phyloP scores from a whole-genome alignment of 345 rosid species.

The Moringa oleifera region DNA sequence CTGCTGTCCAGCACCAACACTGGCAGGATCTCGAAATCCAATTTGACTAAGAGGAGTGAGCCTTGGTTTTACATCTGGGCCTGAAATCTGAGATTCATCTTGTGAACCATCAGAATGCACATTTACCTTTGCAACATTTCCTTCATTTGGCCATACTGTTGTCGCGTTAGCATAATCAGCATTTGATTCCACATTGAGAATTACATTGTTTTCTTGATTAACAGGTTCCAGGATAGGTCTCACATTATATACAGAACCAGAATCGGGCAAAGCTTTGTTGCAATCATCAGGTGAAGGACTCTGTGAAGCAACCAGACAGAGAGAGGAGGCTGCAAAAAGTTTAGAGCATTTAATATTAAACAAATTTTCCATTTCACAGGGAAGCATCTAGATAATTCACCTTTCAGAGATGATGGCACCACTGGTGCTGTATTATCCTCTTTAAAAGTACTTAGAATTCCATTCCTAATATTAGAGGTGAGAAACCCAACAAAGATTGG shows the following conservation, averaged over 20 bases:
- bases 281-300: conserved; percentile 23
- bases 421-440: conserved; percentile 14
- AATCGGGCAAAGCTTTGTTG: conserved; percentile 21
- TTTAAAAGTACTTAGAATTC: conserved; percentile 27
- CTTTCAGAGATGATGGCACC: conserved; percentile 28
- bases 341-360: not conserved
- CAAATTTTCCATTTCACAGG: conserved; percentile 6
- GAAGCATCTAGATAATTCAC: conserved; percentile 24
- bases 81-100: conserved; percentile 86
- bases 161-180: conserved; percentile 16
- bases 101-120: conserved; percentile 26
- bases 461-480: conserved; percentile 5
- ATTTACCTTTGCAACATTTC: conserved; percentile 24
- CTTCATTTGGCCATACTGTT: conserved; percentile 29
- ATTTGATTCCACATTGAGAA: conserved; percentile 24
- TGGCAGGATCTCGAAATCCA: conserved; percentile 95
- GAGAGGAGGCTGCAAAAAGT: conserved; percentile 32
- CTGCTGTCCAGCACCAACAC: conserved; percentile 93
- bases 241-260: conserved; percentile 22
- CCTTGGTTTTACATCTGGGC: conserved; percentile 67
- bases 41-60: conserved; percentile 91
- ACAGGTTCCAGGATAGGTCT: conserved; percentile 26
- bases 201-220: conserved; percentile 23
- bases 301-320: conserved; percentile 24
- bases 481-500: conserved; percentile 6